Evolutionary conservation across 2,329 filamentous ascomycete species (phyloP), one percentile per base, ranked within the genome.

Genomic region (Alternaria sp.): DNA sequence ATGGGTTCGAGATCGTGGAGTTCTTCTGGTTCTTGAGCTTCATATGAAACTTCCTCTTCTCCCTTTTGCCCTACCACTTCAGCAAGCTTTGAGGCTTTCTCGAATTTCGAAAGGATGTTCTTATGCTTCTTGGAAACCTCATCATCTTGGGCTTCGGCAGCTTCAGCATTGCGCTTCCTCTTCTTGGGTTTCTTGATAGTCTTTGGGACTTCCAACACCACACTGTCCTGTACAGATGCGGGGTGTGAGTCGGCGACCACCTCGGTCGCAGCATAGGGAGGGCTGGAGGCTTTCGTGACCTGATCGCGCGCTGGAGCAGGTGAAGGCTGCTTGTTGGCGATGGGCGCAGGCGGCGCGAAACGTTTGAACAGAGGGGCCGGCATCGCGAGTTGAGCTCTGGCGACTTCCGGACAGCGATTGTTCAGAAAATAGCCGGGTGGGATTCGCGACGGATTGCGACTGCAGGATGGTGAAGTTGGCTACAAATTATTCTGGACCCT

Each of bases 1-100:
- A 97, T 83, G 7, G 93, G 93, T 57, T 91, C 88, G 1, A 98
- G 83, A 22, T 92, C 92, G 55, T 93, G 89, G 3, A 89, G 75
- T 71, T 89, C 85, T 30, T 71, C 71, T 36, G 68, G 59, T 9
- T 70, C 63, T 36, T 66, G 63, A 41, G 54, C 30, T 70, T 87
- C 84, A 12, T 70, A 63, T n/a, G 69, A 53, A 25, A 65, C 64
- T 16, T 69, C 56, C 4, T 71, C 62, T 2, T 66, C 64, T 5
- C 52, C 48, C 8, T 64, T 58, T 32, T 64, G 63, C 32, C 58
- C 57, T 40, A 53, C 62, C 49, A 73, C 60, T 52, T 73, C 69
- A 28, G 71, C 72, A 25, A 73, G 65, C 60, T 74, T 74, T 1
- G 73, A 68, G 1, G 74, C 78, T 41, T 81, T 82, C 54, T 83